A percentile compares a stretch with the other conserved stretches of the same genome.
These are phyloP conservation scores for Chaetomium sp. DNA, from an alignment of 2,329 filamentous ascomycete species.

Conservation along the genomic window DNA sequence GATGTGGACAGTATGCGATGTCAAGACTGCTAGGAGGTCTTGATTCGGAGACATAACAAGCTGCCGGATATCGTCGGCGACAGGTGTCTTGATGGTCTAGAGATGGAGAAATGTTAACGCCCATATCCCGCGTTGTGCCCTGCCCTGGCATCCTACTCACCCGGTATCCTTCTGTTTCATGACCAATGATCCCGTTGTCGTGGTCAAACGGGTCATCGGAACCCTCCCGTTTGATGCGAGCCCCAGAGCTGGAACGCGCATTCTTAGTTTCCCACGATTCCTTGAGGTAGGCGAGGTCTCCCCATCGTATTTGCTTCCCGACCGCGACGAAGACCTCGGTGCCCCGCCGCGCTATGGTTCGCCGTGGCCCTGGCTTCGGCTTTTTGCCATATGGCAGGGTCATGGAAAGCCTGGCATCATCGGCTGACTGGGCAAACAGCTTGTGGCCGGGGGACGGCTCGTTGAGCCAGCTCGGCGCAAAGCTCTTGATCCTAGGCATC, in stretches of 20 bases:
- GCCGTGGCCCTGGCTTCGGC: constrained; percentile 51
- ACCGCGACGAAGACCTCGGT: constrained; percentile 88
- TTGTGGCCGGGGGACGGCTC: constrained; percentile 74
- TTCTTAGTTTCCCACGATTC: constrained; percentile 54
- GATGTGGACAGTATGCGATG: constrained; percentile 84
- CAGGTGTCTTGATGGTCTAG: constrained; percentile 74
- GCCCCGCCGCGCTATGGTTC: constrained; percentile 77
- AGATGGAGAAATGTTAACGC: constrained; percentile 11
- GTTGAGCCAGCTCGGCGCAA: constrained; percentile 85
- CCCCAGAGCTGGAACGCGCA: constrained; percentile 35
- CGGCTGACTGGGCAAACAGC: constrained; percentile 64
- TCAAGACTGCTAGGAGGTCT: constrained; percentile 81
- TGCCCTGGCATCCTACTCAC: constrained; percentile 44
- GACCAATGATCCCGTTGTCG: constrained; percentile 32
- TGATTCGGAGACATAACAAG: constrained; percentile 80
- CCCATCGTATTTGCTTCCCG: constrained; percentile 90
- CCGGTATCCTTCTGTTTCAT: constrained; percentile 49
- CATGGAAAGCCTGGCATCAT: constrained; percentile 39
- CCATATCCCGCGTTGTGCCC: neutral
- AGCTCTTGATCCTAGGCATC: constrained; percentile 86
- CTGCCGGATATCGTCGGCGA: constrained; percentile 81
- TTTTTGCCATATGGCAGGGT: constrained; percentile 46
- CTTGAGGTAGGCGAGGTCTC: constrained; percentile 79
- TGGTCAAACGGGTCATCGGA: constrained; percentile 44
- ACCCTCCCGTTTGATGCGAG: constrained; percentile 53